A percentile compares a stretch with the other conserved stretches of the same genome.
Evolutionary conservation across 805 yeast species (phyloP).

Genomic region (Teunomyces lycoperdinae): DNA sequence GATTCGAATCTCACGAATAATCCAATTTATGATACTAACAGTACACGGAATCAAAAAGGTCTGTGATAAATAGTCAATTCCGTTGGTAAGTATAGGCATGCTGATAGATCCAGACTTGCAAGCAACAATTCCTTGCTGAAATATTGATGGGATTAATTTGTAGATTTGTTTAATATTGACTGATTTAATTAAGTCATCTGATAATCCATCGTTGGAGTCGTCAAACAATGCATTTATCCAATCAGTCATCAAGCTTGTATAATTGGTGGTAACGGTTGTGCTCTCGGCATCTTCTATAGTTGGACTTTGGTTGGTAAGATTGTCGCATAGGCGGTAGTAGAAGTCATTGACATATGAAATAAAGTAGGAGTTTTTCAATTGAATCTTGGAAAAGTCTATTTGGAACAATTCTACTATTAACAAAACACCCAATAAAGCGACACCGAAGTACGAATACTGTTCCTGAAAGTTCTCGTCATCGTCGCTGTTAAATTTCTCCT

Average conservation of each 20-base stretch:
- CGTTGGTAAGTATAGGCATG: conserved; percentile 62
- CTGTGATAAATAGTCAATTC: conserved; percentile 83
- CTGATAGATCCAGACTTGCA: conserved; percentile 54
- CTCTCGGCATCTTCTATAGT: conserved; percentile 24
- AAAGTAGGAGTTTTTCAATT: conserved; percentile 28
- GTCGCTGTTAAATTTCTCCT: conserved; percentile 20
- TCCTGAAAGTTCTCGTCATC: conserved; percentile 66
- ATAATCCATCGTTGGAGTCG: conserved; percentile 61
- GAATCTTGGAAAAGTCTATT: conserved; percentile 22
- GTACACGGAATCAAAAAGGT: conserved; percentile 64
- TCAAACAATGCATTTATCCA: conserved; percentile 85
- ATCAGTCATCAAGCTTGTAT: conserved; percentile 40
- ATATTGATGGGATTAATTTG: conserved; percentile 66
- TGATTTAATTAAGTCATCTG: conserved; percentile 74
- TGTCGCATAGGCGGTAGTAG: conserved; percentile 28
- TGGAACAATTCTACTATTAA: conserved; percentile 24
- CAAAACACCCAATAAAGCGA: conserved; percentile 42
- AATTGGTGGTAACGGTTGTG: conserved; percentile 28
- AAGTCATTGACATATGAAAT: conserved; percentile 33
- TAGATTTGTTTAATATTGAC: conserved; percentile 67
- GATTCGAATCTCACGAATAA: conserved; percentile 11
- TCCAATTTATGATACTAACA: conserved; percentile 35
- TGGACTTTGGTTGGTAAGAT: conserved; percentile 21
- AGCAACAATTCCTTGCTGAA: conserved; percentile 69
- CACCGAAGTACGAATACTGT: conserved; percentile 64